Percentiles rank a stretch among this genome's conserved stretches.
Conservation (phyloP, 2,329 filamentous ascomycete species). For the Cadophora malorum region DNA sequence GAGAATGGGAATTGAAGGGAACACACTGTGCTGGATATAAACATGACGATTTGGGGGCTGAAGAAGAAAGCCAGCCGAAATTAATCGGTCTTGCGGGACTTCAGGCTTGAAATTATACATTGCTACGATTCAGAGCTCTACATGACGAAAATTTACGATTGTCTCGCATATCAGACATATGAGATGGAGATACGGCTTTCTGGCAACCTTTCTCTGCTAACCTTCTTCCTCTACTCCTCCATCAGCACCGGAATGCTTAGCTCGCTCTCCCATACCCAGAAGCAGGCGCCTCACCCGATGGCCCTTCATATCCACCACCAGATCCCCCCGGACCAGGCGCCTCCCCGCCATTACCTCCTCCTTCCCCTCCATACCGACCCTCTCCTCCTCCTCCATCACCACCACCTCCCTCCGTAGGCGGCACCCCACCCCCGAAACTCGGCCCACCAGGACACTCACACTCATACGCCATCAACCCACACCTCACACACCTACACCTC, state of each 20-base stretch:
- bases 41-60: too few species aligned
- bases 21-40: too few species aligned
- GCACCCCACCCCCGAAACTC: slow-evolving; percentile 8
- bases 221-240: not conserved
- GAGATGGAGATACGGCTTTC: not conserved
- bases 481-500: slow-evolving; percentile 22
- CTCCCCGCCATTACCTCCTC: not conserved
- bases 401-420: slow-evolving; percentile 6
- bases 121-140: too few species aligned
- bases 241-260: not conserved
- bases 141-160: too few species aligned
- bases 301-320: not conserved
- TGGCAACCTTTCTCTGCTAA: not conserved
- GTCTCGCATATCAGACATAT: not conserved
- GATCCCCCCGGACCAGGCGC: slow-evolving; percentile 11
- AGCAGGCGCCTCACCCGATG: not conserved
- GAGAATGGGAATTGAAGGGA: too few species aligned
- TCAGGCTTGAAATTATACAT: too few species aligned
- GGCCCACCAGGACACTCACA: slow-evolving; percentile 29
- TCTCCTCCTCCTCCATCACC: not conserved
- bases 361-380: not conserved
- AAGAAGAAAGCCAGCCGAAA: too few species aligned
- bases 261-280: not conserved
- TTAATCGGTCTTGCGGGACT: too few species aligned
- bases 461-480: slow-evolving; percentile 22